Base-by-base conservation (phyloP, 2,329 filamentous ascomycete species). In the Clonostachys rosea region DNA sequence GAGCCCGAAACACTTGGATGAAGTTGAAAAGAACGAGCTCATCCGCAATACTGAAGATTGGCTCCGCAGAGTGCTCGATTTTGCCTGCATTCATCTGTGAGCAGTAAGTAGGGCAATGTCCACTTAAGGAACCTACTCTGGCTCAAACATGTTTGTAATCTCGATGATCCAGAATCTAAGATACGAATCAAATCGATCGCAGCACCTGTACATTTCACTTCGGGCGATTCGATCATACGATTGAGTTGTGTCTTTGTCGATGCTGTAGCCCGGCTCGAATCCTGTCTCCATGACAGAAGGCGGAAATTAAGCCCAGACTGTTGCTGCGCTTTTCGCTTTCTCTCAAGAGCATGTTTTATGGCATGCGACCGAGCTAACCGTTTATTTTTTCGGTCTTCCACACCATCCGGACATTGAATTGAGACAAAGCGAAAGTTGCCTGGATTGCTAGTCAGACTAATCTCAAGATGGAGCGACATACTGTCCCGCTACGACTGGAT, bases 41-140 rank as follows among this genome's bases (percentile, higher is more conserved):
- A 7, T 70, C 61, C 1, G 54, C 50, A 24, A 69, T 47, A 16
- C 60, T 71, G 9, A 71, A 67, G 0, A 68, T 58, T 11, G 68
- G 66, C 40, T 69, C 62, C 0, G 57, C 40, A n/a, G 57, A 55
- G 40, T 57, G 51, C 2, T 50, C 14, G 14, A 20, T 34, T 39
- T 34, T 42, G 11, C 40, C 45, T 47, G 7, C 17, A 17, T 17
- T 20, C 6, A 41, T 7, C 14, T 14, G 24, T 30, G 24, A 30
- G 9, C 9, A 30, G 8, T 9, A 30, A 9, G 8, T 30, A 30
- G 24, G 24, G 24, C 9, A 30, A 30, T 30, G 24, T 30, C 9
- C 3, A 30, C 24, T 30, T 4, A 5, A 30, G 24, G 10, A 30
- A 30, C 24, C 24, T 30, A 30, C 24, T 30, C 24, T 30, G 24